Evolutionary conservation across 202 grass and related monocot genomes (phyloP), one percentile per base, ranked within the genome.

Genomic region (Carex arenaria): DNA sequence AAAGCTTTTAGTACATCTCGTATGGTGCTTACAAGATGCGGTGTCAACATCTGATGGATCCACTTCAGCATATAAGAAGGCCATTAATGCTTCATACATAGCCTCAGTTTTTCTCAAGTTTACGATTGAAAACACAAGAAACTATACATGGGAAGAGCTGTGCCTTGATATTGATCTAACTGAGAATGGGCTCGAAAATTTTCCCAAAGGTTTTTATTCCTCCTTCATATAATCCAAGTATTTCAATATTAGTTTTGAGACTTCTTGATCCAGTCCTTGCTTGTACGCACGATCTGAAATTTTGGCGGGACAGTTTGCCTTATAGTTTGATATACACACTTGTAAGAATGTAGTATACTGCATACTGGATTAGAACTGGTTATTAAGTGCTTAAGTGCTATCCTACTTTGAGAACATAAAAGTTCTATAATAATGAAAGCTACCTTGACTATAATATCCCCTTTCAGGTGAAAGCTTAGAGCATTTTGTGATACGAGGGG

Each of bases 101-200:
- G 93, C 96, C 63, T 99, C 91, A 64, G 81, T 99, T 90, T 95
- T 99, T 92, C 93, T 99, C 81, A 99, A 99, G 79, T 99, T 99
- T 85, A 91, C 92, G 45, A 94, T 99, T 87, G 93, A 99, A 82
- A 96, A 94, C 60, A 84, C 86, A 26, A 95, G 89, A 86, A 73
- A 85, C 4, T 88, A 92, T 80, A 94, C 88, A 62, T 95, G 91
- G 93, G 88, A 90, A 92, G 96, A 99, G 49, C 79, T 99, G 69
- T 80, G 81, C 70, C 91, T 99, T 87, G 86, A 88, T 80, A 87
- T 94, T 67, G 88, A 96, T 88, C 89, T 85, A 81, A 84, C 88
- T 85, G 96, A 99, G 78, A 92, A 89, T 80, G 88, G 86, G 20
- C 66, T 93, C 67, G 88, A 94, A 78, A 87, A 55, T 62, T 90